Conservation (phyloP, 805 yeast species). For the Candida chauliodis region DNA sequence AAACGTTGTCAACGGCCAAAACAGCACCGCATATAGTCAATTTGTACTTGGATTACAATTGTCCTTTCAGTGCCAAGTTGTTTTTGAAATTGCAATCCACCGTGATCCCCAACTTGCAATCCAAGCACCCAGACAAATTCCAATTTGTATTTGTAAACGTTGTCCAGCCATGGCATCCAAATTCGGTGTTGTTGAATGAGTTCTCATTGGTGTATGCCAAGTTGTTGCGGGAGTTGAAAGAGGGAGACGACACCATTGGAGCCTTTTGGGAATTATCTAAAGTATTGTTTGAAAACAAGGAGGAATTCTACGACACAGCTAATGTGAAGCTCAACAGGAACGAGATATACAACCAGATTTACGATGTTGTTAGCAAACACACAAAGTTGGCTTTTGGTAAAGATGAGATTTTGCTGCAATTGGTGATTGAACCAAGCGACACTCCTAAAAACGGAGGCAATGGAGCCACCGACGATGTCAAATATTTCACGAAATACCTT, state of each 20-base stretch:
- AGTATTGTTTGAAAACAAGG: constrained; percentile 53
- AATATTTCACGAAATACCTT: constrained; percentile 67
- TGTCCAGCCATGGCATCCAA: constrained; percentile 91
- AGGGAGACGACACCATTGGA: constrained; percentile 10
- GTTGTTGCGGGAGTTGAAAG: constrained; percentile 43
- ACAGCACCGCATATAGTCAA: constrained; percentile 47
- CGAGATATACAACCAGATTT: constrained; percentile 52
- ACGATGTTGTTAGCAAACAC: constrained; percentile 33
- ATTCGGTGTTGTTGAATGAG: constrained; percentile 65
- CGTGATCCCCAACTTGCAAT: constrained; percentile 50
- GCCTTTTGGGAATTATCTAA: constrained; percentile 48
- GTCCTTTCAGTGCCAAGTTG: constrained; percentile 69
- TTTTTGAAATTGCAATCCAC: constrained; percentile 52
- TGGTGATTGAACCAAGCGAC: constrained; percentile 30
- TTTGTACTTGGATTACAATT: constrained; percentile 69
- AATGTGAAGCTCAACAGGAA: constrained; percentile 51
- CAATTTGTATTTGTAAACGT: constrained; percentile 67
- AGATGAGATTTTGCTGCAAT: constrained; percentile 31
- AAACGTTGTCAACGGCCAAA: constrained; percentile 16
- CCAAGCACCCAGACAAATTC: constrained; percentile 46
- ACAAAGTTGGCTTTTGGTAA: constrained; percentile 27
- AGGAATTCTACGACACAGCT: constrained; percentile 58
- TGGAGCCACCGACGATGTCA: constrained; percentile 56
- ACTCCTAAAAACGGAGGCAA: constrained; percentile 55
- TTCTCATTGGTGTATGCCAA: constrained; percentile 68